Conservation (phyloP, 345 rosid species). For the Mangifera indica region DNA sequence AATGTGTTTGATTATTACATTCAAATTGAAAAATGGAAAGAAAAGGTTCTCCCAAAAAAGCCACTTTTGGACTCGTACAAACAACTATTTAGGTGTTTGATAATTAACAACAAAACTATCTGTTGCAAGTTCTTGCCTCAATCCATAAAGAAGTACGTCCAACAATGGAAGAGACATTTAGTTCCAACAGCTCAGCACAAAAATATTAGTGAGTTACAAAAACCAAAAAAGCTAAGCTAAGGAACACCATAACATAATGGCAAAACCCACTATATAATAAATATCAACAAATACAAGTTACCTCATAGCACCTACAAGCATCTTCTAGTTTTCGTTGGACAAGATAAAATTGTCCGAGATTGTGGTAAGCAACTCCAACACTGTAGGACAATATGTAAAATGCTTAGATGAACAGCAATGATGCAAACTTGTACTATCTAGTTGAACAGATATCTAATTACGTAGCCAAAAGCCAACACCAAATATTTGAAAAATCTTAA, state of each 20-base stretch:
- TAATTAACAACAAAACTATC: too few relatives aligned
- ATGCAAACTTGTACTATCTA: background rate
- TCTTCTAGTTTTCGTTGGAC: slow-evolving; percentile 67
- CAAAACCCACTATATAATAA: background rate
- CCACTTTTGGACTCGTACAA: background rate
- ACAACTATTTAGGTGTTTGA: background rate
- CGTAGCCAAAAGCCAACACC: background rate
- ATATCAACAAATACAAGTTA: slow-evolving; percentile 25
- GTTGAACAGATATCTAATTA: background rate
- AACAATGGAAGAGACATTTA: background rate
- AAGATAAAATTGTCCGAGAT: slow-evolving; percentile 82
- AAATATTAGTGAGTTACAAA: slow-evolving; percentile 4
- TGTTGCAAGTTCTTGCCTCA: background rate
- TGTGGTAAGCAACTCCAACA: slow-evolving; percentile 82
- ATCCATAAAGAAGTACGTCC: background rate
- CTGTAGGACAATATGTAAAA: slow-evolving; percentile 41
- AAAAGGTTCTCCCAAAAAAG: too few relatives aligned
- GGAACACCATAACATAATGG: background rate
- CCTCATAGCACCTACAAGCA: slow-evolving; percentile 78
- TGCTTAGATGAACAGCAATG: slow-evolving; percentile 18
- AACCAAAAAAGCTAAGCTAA: background rate
- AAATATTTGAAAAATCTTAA: slow-evolving; percentile 1
- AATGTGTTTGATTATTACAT: background rate
- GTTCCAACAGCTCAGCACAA: background rate
- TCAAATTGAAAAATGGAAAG: background rate